Base-by-base conservation (phyloP, 1,139 yeast genomes). In the Pichia kudriavzevii region DNA sequence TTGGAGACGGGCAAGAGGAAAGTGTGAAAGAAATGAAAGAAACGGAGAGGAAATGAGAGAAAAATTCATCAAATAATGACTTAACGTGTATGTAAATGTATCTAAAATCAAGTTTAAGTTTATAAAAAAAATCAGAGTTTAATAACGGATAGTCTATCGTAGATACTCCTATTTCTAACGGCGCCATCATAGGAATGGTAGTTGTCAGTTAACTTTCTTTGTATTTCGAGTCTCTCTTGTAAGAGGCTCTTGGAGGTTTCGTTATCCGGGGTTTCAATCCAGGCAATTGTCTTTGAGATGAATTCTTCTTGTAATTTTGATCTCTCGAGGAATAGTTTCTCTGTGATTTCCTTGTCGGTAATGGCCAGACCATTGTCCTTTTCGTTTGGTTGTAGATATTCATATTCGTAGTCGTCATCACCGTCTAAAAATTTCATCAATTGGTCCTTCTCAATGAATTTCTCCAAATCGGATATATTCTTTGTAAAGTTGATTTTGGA, bases 401-500 rank as follows among this genome's bases (percentile, higher is more conserved):
- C 58, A 48, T 71, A 72, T 39, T 70, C 74, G 49, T 63, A 70
- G 22, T 61, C 64, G 41, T 75, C 78, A 9, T 64, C 59, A 22
- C 95, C 95, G 10, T 91, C 94, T 32, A 83, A 56, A 22, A 67
- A 70, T 41, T 60, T 58, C 25, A 88, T 81, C 39, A 85, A 66
- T 48, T 69, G 59, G 28, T 71, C 60, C 27, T 56, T 49, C 31
- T 69, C 72, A 29, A 85, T 72, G 52, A 60, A 72, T 46, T 75
- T 63, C 33, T 64, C 64, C 46, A 85, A 59, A 41, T 84, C 94
- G 34, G 70, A 66, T 11, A 60, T 48, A 35, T 62, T 62, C 49
- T 76, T 75, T 19, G 94, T 82, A 59, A 85, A 85, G 18, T 70
- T 67, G 46, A 85, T 78, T 59, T 83, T 85, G 20, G 83, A 66